Evolutionary conservation across 169 alveolate species (phyloP).

Genomic region (Besnoitia besnoiti): DNA sequence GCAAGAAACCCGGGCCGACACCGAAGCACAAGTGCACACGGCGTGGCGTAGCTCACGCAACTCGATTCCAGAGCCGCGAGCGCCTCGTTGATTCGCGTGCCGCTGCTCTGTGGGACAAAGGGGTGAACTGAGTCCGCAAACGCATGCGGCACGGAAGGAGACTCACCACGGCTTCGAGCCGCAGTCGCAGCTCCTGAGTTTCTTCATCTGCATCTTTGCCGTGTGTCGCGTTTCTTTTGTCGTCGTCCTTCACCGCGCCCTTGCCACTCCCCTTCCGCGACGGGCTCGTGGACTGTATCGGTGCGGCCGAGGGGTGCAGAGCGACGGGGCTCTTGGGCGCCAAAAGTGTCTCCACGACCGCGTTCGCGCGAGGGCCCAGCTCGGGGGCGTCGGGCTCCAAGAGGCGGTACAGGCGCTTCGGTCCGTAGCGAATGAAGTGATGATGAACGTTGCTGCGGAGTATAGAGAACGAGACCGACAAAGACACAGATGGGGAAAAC

Average conservation of each 20-base stretch:
- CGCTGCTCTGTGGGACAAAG: not conserved
- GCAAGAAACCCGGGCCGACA: no score
- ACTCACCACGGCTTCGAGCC: slow-evolving; percentile 8
- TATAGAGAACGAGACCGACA: not conserved
- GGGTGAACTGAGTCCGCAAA: not conserved
- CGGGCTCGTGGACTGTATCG: not conserved
- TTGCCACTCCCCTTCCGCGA: not conserved
- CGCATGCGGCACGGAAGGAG: not conserved
- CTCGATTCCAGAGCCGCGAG: no score
- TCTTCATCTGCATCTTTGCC: not conserved
- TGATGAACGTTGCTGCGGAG: slow-evolving; percentile 28
- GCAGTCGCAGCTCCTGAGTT: not conserved
- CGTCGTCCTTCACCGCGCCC: not conserved
- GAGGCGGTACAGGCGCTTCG: slow-evolving; percentile 12
- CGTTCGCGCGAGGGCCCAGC: not conserved
- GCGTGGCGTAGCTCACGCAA: no score
- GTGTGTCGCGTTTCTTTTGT: not conserved
- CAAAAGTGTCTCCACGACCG: not conserved
- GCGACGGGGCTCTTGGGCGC: slow-evolving; percentile 22
- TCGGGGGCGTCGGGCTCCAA: slow-evolving; percentile 31
- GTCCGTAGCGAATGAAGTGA: slow-evolving; percentile 12
- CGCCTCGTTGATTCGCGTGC: no score
- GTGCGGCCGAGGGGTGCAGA: slow-evolving; percentile 2
- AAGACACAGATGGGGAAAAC: not conserved
- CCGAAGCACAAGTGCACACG: no score